These are phyloP conservation scores for Lasiodiplodia gonubiensis DNA, from an alignment of 2,329 filamentous ascomycete genomes.

Conservation along the genomic window DNA sequence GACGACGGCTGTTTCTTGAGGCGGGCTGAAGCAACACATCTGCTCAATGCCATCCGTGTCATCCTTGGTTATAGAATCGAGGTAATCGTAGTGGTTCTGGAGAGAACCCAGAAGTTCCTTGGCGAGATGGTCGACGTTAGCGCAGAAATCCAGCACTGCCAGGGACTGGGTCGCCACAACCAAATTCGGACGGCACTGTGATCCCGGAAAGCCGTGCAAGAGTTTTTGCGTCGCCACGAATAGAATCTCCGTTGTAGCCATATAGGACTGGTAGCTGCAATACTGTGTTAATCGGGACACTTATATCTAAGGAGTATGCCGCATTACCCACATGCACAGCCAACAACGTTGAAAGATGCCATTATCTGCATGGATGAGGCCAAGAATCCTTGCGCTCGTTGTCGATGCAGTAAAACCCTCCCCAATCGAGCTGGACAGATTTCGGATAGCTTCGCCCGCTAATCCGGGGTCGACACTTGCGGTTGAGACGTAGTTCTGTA, in stretches of 20 bases:
- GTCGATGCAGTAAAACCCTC: conserved; percentile 34
- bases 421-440: conserved; percentile 25
- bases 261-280: conserved; percentile 32
- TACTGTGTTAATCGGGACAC: neutral
- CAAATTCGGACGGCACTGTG: conserved; percentile 28
- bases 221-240: conserved; percentile 32
- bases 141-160: conserved; percentile 29
- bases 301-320: too few relatives aligned
- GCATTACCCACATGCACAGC: conserved; percentile 32
- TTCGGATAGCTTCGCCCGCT: neutral
- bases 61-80: neutral
- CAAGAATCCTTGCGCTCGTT: conserved; percentile 32
- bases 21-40: neutral
- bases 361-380: conserved; percentile 30
- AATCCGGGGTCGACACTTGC: neutral
- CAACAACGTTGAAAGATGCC: conserved; percentile 34
- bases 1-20: neutral
- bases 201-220: conserved; percentile 19
- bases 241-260: conserved; percentile 32
- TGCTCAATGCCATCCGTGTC: neutral
- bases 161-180: conserved; percentile 27
- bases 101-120: neutral
- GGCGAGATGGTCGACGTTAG: conserved; percentile 22
- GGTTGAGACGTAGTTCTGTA: conserved; percentile 28
- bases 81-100: conserved; percentile 24